Percentiles rank a stretch among this genome's conserved stretches.
These are phyloP conservation scores for Aspergillus pseudoterreus DNA, from an alignment of 2,329 filamentous ascomycete genomes.

Conservation along the genomic window DNA sequence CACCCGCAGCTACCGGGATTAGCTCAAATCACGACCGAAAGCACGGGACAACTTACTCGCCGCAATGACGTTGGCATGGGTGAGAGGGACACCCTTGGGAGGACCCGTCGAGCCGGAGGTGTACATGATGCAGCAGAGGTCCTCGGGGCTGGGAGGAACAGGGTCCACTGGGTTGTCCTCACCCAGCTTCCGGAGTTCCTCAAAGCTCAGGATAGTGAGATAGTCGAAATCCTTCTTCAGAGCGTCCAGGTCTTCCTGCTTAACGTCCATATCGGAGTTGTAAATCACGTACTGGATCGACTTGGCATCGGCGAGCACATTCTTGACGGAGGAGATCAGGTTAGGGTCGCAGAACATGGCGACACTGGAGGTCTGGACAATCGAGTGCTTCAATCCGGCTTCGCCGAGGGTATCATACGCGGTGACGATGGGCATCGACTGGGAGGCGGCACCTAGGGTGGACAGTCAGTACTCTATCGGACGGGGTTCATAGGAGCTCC, in stretches of 20 bases:
- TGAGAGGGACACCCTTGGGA: slow-evolving; percentile 83
- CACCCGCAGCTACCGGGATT: slow-evolving; percentile 63
- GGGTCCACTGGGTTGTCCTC: slow-evolving; percentile 67
- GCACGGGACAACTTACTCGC: slow-evolving; percentile 54
- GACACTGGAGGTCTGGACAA: slow-evolving; percentile 73
- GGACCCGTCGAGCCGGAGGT: slow-evolving; percentile 87
- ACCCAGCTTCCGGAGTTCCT: slow-evolving; percentile 52
- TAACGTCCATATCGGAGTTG: slow-evolving; percentile 52
- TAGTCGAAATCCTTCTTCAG: slow-evolving; percentile 52
- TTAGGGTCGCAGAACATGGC: slow-evolving; percentile 86
- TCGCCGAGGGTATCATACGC: slow-evolving; percentile 91
- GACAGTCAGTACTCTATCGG: background rate
- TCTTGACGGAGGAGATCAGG: slow-evolving; percentile 60
- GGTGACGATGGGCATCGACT: slow-evolving; percentile 88
- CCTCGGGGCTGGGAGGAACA: slow-evolving; percentile 67
- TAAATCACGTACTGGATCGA: slow-evolving; percentile 57
- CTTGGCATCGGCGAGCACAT: slow-evolving; percentile 53
- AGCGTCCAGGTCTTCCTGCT: slow-evolving; percentile 52
- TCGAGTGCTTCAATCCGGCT: slow-evolving; percentile 78
- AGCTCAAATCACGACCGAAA: too few relatives aligned
- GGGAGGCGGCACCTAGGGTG: slow-evolving; percentile 60
- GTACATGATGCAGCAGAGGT: slow-evolving; percentile 76
- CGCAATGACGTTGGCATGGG: slow-evolving; percentile 75
- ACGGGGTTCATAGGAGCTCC: background rate
- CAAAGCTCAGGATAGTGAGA: slow-evolving; percentile 53